Conservation (phyloP, 768 basidiomycete genomes). For the Austroboletus eburneus region DNA sequence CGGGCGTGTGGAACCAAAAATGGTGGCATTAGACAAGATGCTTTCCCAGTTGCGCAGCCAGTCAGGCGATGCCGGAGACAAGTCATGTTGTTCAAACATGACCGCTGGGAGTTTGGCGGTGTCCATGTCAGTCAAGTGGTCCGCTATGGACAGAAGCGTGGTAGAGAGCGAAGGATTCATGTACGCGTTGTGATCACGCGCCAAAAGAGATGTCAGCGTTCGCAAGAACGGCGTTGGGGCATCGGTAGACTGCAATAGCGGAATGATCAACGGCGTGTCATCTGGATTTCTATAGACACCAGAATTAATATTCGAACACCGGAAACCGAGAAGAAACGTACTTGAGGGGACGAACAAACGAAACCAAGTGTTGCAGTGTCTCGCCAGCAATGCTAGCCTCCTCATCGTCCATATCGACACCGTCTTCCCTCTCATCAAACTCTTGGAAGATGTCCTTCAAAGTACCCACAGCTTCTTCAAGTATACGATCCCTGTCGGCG, state of each 20-base stretch:
- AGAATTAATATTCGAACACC: constrained; percentile 3
- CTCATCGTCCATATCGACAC: constrained; percentile 54
- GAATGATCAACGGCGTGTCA: constrained; percentile 44
- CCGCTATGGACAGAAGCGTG: constrained; percentile 60
- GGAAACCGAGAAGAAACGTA: constrained; percentile 30
- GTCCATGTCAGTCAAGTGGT: constrained; percentile 66
- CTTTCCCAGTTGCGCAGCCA: constrained; percentile 69
- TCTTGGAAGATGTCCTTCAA: constrained; percentile 73
- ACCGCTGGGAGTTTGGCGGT: constrained; percentile 56
- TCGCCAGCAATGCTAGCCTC: constrained; percentile 63
- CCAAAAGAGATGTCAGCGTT: constrained; percentile 57
- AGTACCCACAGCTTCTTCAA: constrained; percentile 67
- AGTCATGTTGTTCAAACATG: constrained; percentile 64
- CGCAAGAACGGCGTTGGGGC: constrained; percentile 60
- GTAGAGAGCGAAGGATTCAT: constrained; percentile 59
- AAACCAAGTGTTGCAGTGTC: constrained; percentile 53
- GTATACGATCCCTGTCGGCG: constrained; percentile 47
- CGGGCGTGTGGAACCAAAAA: constrained; percentile 42
- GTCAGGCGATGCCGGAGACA: constrained; percentile 66
- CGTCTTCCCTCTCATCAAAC: constrained; percentile 63
- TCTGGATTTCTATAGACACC: constrained; percentile 38
- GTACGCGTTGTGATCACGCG: constrained; percentile 55
- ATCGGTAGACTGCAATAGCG: constrained; percentile 49
- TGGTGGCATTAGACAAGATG: constrained; percentile 47
- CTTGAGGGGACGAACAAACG: constrained; percentile 57